Conservation (phyloP, 1,284 basidiomycete species). For the Jaminaea rosea region DNA sequence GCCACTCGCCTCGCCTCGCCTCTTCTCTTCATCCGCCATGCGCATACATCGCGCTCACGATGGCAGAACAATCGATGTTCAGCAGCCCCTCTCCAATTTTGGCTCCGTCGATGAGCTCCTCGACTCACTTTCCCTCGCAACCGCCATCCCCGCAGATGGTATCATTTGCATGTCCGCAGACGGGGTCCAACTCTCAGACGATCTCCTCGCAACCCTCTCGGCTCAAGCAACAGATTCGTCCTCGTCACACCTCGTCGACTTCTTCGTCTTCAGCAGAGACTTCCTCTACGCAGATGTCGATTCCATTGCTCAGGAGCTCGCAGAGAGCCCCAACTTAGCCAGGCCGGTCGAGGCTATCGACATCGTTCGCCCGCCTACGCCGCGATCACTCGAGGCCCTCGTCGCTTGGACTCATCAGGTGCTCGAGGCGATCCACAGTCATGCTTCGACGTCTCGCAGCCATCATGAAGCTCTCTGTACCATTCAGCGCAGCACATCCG, state of each 20-base stretch:
- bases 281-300: conserved; percentile 38
- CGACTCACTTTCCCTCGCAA: conserved; percentile 40
- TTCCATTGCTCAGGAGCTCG: conserved; percentile 27
- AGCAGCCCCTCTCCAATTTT: conserved; percentile 21
- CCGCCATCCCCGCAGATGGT: conserved; percentile 35
- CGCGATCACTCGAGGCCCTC: conserved; percentile 25
- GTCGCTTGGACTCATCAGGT: conserved; percentile 24
- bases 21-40: too few relatives aligned
- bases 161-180: conserved; percentile 43
- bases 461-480: conserved; percentile 17
- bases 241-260: conserved; percentile 8
- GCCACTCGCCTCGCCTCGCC: too few relatives aligned
- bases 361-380: conserved; percentile 24
- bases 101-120: conserved; percentile 33
- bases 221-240: neutral
- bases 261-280: conserved; percentile 44
- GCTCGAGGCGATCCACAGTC: conserved; percentile 7
- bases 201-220: conserved; percentile 12
- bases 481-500: conserved; percentile 30
- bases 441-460: conserved; percentile 6
- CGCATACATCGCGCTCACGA: conserved; percentile 36
- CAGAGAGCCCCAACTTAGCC: conserved; percentile 16
- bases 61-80: conserved; percentile 34
- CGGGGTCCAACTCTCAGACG: conserved; percentile 36
- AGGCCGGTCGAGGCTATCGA: conserved; percentile 12